phyloP scores from a whole-genome alignment of 2,329 filamentous ascomycete species.

The Xylariaceae sp. region DNA sequence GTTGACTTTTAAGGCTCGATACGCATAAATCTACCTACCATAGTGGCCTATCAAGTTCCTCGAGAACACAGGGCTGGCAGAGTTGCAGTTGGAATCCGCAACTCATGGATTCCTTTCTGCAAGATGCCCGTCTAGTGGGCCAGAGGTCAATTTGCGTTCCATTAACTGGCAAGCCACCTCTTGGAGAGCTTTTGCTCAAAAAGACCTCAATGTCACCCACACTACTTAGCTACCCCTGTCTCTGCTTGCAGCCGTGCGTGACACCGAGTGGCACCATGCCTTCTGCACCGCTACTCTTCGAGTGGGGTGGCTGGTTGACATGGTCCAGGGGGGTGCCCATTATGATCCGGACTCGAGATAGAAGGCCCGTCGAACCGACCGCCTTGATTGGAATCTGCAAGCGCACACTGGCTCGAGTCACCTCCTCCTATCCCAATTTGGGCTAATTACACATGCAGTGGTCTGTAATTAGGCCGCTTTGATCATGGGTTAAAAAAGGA shows the following conservation, averaged over 20 bases:
- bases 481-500: slow-evolving; percentile 49
- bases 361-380: slow-evolving; percentile 40
- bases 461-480: slow-evolving; percentile 44
- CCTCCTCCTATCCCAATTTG: slow-evolving; percentile 37
- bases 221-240: slow-evolving; percentile 33
- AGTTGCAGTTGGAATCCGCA: slow-evolving; percentile 37
- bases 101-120: slow-evolving; percentile 32
- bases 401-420: slow-evolving; percentile 48
- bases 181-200: slow-evolving; percentile 37
- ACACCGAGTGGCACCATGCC: slow-evolving; percentile 42
- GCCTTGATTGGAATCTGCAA: slow-evolving; percentile 56
- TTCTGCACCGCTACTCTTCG: slow-evolving; percentile 41
- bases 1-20: background rate
- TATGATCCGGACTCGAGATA: slow-evolving; percentile 38
- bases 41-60: slow-evolving; percentile 22
- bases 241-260: slow-evolving; percentile 41
- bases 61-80: slow-evolving; percentile 36
- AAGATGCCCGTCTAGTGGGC: slow-evolving; percentile 35
- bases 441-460: slow-evolving; percentile 44
- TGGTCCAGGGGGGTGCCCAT: slow-evolving; percentile 32
- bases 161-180: slow-evolving; percentile 46
- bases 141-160: slow-evolving; percentile 33
- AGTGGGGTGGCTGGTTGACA: slow-evolving; percentile 41
- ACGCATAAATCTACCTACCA: background rate
- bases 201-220: slow-evolving; percentile 30